Conservation (phyloP, 768 basidiomycete genomes). For the Kwoniella heveanensis region DNA sequence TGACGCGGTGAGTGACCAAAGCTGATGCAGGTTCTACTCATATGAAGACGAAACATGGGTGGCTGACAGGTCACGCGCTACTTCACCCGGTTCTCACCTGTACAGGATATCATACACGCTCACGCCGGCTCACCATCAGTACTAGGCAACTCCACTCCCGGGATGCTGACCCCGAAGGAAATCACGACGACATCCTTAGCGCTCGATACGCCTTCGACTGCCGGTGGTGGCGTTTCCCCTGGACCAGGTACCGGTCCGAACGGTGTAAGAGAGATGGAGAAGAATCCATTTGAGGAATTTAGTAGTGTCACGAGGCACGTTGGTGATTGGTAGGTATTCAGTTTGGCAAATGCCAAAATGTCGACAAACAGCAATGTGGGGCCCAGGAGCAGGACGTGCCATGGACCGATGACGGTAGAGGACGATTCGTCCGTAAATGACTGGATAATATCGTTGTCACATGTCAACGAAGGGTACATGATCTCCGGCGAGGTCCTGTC, state of each 20-base stretch:
- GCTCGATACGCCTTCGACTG: conserved; percentile 8
- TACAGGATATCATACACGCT: conserved; percentile 54
- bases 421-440: too few species aligned
- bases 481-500: too few species aligned
- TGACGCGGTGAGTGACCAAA: conserved; percentile 44
- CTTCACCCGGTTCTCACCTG: too few species aligned
- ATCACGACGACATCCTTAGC: conserved; percentile 24
- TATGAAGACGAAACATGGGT: too few species aligned
- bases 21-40: conserved; percentile 55
- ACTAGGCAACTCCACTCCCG: conserved; percentile 47
- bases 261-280: conserved; percentile 51
- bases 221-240: conserved; percentile 5
- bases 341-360: too few species aligned
- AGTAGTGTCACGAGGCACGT: conserved; percentile 72
- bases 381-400: too few species aligned
- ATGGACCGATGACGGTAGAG: too few species aligned
- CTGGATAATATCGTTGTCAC: too few species aligned
- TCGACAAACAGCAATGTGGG: too few species aligned
- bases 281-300: conserved; percentile 82
- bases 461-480: too few species aligned
- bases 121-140: conserved; percentile 54
- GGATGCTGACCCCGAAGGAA: conserved; percentile 55
- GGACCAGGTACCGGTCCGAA: conserved; percentile 5
- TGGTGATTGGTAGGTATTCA: conserved; percentile 49
- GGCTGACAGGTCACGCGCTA: conserved; percentile 54